These are phyloP conservation scores for Lentinula raphanica DNA, from an alignment of 768 basidiomycete genomes.

Conservation along the genomic window DNA sequence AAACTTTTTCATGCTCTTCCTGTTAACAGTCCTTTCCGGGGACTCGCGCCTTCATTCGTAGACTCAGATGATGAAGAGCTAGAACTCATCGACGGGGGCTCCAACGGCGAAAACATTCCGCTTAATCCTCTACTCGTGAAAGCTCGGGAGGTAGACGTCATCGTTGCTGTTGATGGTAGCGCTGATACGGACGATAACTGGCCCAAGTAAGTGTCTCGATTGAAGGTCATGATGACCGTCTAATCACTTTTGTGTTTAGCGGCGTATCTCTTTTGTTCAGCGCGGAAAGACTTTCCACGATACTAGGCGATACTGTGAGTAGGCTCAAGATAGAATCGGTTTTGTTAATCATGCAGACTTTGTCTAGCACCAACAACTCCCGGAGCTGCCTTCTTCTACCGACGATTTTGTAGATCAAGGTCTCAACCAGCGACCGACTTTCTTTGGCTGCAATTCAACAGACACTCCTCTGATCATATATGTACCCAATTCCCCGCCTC, in stretches of 20 bases:
- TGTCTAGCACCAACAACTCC: conserved; percentile 50
- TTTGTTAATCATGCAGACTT: conserved; percentile 26
- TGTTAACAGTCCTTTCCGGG: conserved; percentile 44
- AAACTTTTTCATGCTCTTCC: conserved; percentile 5
- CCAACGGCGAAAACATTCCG: conserved; percentile 68
- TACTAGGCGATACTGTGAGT: not conserved
- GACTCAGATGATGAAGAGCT: conserved; percentile 50
- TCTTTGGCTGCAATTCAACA: conserved; percentile 70
- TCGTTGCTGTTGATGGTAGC: conserved; percentile 70
- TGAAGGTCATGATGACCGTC: not conserved
- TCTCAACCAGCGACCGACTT: conserved; percentile 63
- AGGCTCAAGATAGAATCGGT: not conserved
- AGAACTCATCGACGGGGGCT: conserved; percentile 66
- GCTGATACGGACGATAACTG: conserved; percentile 54
- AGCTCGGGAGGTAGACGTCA: conserved; percentile 62
- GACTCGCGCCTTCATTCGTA: conserved; percentile 43
- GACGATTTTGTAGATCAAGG: conserved; percentile 54
- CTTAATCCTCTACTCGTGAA: conserved; percentile 67
- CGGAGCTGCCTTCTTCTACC: conserved; percentile 51
- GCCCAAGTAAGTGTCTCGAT: conserved; percentile 54
- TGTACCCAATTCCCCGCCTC: conserved; percentile 72
- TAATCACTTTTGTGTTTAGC: not conserved
- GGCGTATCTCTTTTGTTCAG: not conserved
- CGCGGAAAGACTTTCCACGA: conserved; percentile 3
- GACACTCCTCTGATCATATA: conserved; percentile 57